Percentiles rank a stretch among this genome's conserved stretches.
These are phyloP conservation scores for Euclidium syriacum DNA, from an alignment of 345 rosid species.

Conservation along the genomic window DNA sequence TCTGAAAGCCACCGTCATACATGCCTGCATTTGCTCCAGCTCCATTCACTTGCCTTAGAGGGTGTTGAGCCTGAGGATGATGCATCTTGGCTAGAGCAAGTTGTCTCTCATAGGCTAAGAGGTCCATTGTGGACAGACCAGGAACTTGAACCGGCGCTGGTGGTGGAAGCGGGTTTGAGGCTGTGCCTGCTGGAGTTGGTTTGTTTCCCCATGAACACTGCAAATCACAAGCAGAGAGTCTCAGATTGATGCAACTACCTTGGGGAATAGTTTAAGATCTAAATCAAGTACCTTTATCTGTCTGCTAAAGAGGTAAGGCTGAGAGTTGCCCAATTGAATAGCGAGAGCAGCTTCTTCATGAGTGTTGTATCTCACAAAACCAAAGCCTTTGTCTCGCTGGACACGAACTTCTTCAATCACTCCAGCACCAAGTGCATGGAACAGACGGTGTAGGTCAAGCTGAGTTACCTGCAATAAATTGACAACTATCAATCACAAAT, in stretches of 20 bases:
- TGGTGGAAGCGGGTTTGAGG: slow-evolving; percentile 80
- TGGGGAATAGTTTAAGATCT: neutral
- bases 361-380: slow-evolving; percentile 76
- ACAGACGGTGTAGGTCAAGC: slow-evolving; percentile 69
- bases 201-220: slow-evolving; percentile 98
- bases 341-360: slow-evolving; percentile 85
- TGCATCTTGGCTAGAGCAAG: slow-evolving; percentile 69
- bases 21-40: slow-evolving; percentile 69
- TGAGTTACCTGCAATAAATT: slow-evolving; percentile 58
- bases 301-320: slow-evolving; percentile 54
- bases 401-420: slow-evolving; percentile 89
- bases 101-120: slow-evolving; percentile 65
- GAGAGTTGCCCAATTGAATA: slow-evolving; percentile 83
- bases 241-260: neutral
- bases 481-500: slow-evolving; percentile 11
- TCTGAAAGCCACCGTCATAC: slow-evolving; percentile 80
- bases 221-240: slow-evolving; percentile 6
- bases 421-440: slow-evolving; percentile 72
- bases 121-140: slow-evolving; percentile 48
- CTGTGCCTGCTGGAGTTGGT: slow-evolving; percentile 82
- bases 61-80: slow-evolving; percentile 72
- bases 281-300: slow-evolving; percentile 55
- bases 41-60: slow-evolving; percentile 70
- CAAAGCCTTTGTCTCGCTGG: slow-evolving; percentile 92
- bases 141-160: slow-evolving; percentile 54